Percentiles rank a stretch among this genome's conserved stretches.
Conservation (phyloP, 306 rosid species). For the Gastrolobium villosum region DNA sequence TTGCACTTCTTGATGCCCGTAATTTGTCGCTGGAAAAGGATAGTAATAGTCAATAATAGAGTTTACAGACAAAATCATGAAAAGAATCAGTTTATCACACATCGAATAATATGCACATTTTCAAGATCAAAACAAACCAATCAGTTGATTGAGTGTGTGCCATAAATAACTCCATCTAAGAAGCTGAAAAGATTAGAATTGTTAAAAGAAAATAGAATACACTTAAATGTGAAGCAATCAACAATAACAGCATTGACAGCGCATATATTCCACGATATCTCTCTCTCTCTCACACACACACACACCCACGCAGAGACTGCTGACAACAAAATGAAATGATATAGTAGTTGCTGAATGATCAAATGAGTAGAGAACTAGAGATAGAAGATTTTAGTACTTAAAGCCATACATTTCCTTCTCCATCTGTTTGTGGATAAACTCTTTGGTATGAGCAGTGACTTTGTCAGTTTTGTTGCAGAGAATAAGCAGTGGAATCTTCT, state of each 20-base stretch:
- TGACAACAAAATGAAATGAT: slow-evolving; percentile 22
- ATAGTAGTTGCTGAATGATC: slow-evolving; percentile 16
- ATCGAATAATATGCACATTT: slow-evolving; percentile 3
- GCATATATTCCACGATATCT: slow-evolving; percentile 6
- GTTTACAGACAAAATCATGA: slow-evolving; percentile 19
- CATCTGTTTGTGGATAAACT: slow-evolving; percentile 83
- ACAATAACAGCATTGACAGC: slow-evolving; percentile 12
- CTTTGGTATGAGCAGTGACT: slow-evolving; percentile 96
- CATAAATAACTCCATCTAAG: not conserved
- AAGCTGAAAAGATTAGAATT: slow-evolving; percentile 18
- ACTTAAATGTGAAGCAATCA: slow-evolving; percentile 29
- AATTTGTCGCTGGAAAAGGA: slow-evolving; percentile 77
- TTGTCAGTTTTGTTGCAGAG: slow-evolving; percentile 96
- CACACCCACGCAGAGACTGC: slow-evolving; percentile 7
- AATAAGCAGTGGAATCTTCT: slow-evolving; percentile 87
- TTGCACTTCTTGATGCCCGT: slow-evolving; percentile 82
- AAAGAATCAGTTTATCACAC: not conserved
- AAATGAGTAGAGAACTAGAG: not conserved
- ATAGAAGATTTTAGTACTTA: slow-evolving; percentile 11
- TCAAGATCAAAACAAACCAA: slow-evolving; percentile 40
- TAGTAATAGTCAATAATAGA: slow-evolving; percentile 27
- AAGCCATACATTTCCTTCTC: slow-evolving; percentile 94
- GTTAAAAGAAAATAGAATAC: not conserved
- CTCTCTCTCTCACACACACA: not conserved
- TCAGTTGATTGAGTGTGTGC: slow-evolving; percentile 8